These are phyloP conservation scores for Candida tetrigidarum DNA, from an alignment of 1,139 yeast genomes.

Conservation along the genomic window DNA sequence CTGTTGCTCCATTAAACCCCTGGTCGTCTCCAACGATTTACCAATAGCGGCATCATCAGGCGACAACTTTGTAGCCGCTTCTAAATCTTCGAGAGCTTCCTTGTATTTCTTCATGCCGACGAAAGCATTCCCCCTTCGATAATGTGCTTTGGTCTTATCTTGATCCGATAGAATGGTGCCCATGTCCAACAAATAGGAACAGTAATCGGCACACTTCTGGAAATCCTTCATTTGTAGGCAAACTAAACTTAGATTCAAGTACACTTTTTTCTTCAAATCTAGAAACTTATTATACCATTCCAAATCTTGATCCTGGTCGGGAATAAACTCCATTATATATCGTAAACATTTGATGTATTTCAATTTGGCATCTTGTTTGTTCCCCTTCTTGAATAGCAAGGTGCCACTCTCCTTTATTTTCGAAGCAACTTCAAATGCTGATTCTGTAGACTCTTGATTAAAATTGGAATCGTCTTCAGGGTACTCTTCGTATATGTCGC, in stretches of 20 bases:
- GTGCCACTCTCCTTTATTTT: slow-evolving; percentile 72
- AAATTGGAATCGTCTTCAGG: slow-evolving; percentile 71
- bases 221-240: slow-evolving; percentile 52
- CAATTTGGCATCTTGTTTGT: slow-evolving; percentile 52
- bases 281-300: slow-evolving; percentile 53
- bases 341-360: slow-evolving; percentile 68
- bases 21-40: slow-evolving; percentile 45
- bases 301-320: slow-evolving; percentile 69
- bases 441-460: slow-evolving; percentile 59
- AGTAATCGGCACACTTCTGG: slow-evolving; percentile 51
- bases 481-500: slow-evolving; percentile 73
- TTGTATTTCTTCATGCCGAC: slow-evolving; percentile 47
- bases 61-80: slow-evolving; percentile 45
- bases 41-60: slow-evolving; percentile 56
- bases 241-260: slow-evolving; percentile 61
- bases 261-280: slow-evolving; percentile 62
- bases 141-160: slow-evolving; percentile 66
- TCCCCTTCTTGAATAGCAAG: slow-evolving; percentile 56
- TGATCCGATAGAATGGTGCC: slow-evolving; percentile 24
- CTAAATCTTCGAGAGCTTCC: slow-evolving; percentile 52
- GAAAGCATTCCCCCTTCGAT: slow-evolving; percentile 60
- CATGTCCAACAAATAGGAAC: slow-evolving; percentile 59
- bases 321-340: slow-evolving; percentile 71
- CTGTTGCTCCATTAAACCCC: slow-evolving; percentile 38
- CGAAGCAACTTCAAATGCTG: slow-evolving; percentile 53